phyloP scores from a whole-genome alignment of 148 eudicot genomes.

The Camellia sinensis region DNA sequence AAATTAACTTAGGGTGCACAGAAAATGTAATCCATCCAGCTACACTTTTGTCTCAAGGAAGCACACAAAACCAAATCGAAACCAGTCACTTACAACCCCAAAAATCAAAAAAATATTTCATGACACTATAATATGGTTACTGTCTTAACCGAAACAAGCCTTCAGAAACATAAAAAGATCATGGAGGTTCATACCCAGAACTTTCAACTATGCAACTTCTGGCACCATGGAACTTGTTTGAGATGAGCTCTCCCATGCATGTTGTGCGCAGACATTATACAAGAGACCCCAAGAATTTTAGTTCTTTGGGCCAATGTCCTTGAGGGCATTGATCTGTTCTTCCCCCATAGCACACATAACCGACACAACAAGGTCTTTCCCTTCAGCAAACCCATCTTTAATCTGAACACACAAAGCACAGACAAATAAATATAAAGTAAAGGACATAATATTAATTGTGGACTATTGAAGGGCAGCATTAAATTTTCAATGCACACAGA shows the following conservation, averaged over 20 bases:
- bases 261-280: neutral
- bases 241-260: neutral
- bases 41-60: neutral
- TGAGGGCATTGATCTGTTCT: too few species aligned
- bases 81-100: neutral
- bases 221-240: neutral
- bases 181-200: neutral
- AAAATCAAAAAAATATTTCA: neutral
- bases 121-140: neutral
- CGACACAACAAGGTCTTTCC: too few species aligned
- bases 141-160: neutral
- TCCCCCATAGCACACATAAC: too few species aligned
- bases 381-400: too few species aligned
- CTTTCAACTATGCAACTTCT: neutral
- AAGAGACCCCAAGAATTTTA: too few species aligned
- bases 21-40: neutral
- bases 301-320: too few species aligned
- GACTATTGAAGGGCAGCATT: too few species aligned
- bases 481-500: too few species aligned
- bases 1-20: neutral
- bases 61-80: neutral
- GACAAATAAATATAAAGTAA: too few species aligned
- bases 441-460: too few species aligned
- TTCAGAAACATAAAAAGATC: neutral
- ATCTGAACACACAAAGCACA: too few species aligned